phyloP scores from a whole-genome alignment of 2,329 filamentous ascomycete species.

The Fusarium avenaceum region DNA sequence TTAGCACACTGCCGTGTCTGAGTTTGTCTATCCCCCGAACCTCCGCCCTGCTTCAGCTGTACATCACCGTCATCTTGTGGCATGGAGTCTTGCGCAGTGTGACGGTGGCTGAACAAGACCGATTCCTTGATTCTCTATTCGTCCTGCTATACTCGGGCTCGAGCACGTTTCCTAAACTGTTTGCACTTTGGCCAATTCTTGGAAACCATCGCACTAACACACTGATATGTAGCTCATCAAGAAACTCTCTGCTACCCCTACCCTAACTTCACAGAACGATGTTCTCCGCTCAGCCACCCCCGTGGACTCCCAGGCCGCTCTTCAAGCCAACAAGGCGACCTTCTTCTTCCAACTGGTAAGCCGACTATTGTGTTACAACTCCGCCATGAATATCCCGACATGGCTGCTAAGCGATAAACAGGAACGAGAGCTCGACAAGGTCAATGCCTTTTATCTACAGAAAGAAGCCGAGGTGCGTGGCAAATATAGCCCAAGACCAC shows the following conservation, averaged over 20 bases:
- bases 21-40: constrained; percentile 15
- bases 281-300: constrained; percentile 60
- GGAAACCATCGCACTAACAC: constrained; percentile 42
- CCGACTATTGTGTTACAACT: constrained; percentile 29
- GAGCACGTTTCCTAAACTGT: constrained; percentile 42
- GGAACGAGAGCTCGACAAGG: constrained; percentile 98
- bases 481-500: not conserved
- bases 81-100: constrained; percentile 26
- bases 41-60: constrained; percentile 24
- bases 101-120: constrained; percentile 40
- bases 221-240: constrained; percentile 85
- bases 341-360: constrained; percentile 98
- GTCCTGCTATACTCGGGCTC: constrained; percentile 34
- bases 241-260: constrained; percentile 92
- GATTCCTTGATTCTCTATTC: constrained; percentile 40
- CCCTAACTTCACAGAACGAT: constrained; percentile 82
- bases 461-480: constrained; percentile 92
- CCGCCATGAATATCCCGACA: constrained; percentile 46
- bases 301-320: constrained; percentile 84
- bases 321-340: constrained; percentile 97
- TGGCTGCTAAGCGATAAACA: constrained; percentile 63
- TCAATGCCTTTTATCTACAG: constrained; percentile 97
- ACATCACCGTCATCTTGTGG: constrained; percentile 30
- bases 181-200: constrained; percentile 33
- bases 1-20: constrained; percentile 11